Conservation (phyloP, 352 stramenopile genomes). For the Globisporangium paddicum region DNA sequence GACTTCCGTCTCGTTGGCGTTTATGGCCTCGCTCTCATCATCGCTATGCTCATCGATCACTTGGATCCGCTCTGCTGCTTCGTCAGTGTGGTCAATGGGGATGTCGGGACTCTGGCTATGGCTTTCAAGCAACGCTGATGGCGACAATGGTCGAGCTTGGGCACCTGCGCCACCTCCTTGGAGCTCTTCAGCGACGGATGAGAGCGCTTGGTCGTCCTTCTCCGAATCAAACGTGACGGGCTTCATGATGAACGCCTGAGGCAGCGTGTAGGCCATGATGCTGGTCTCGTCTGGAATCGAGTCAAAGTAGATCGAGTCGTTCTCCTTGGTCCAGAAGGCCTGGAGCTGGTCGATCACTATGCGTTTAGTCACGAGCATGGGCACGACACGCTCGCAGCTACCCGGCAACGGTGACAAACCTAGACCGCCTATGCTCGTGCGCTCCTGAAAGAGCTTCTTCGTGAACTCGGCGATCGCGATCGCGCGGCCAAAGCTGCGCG, state of each 20-base stretch:
- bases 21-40: conserved; percentile 8
- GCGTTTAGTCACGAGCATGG: conserved; percentile 15
- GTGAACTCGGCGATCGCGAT: conserved; percentile 22
- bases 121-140: neutral
- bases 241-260: conserved; percentile 32
- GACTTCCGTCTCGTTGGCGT: conserved; percentile 10
- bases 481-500: conserved; percentile 19
- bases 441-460: conserved; percentile 18
- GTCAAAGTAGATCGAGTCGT: conserved; percentile 29
- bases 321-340: conserved; percentile 18
- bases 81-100: neutral
- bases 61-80: conserved; percentile 6
- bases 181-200: neutral
- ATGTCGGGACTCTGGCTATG: neutral
- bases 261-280: conserved; percentile 13
- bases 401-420: conserved; percentile 16
- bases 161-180: neutral
- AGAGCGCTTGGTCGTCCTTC: neutral
- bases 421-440: conserved; percentile 17
- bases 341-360: conserved; percentile 6
- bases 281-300: conserved; percentile 18
- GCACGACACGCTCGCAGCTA: conserved; percentile 6
- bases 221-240: conserved; percentile 8
- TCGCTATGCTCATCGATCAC: conserved; percentile 14
- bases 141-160: neutral